Evolutionary conservation across 768 basidiomycete species (phyloP), one percentile per base, ranked within the genome.

Genomic region (Plicaturopsis crispa): DNA sequence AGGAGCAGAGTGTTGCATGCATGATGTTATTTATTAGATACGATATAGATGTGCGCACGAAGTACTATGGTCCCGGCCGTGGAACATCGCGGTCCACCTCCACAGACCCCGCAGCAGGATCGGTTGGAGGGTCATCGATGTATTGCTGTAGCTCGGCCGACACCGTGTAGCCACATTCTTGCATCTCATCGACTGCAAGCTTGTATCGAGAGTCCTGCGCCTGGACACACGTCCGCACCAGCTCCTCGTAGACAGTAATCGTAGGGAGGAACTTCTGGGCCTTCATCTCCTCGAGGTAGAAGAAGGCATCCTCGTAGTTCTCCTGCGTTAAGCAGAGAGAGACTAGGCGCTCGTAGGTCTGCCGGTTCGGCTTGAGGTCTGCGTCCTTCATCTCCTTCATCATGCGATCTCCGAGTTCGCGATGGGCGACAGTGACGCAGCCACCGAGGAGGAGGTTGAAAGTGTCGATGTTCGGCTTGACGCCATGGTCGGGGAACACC

Each of bases 261-360:
- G 72, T 55, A 1, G 89, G 86, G n/a, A 63, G 49, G 48, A 75
- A 63, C 6, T 65, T 65, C 24, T 69, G 70, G 1, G 66, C 59
- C 56, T 92, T 91, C 84, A 89, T 87, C 63, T 86, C 83, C 54
- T 91, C 88, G 22, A 94, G 69, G 58, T 87, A 90, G 52, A 78
- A 80, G 61, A 92, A 92, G 0, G 88, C 86, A 44, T 89, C 86
- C 51, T 91, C 88, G 57, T 89, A 93, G 3, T 63, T 66, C 6
- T 72, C 56, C 50, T 85, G 81, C 0, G 78, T 77, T 11, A 92
- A 68, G 51, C 78, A 83, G 3, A 92, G 70, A 8, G 62, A 46
- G 43, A 92, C 73, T 60, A 90, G 69, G 22, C 68, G 66, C 48
- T 79, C 73, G 56, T 80, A 89, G 2, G 80, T 86, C 20, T 62